These are phyloP conservation scores for Pichia eremophila DNA, from an alignment of 805 yeast species.

Conservation along the genomic window DNA sequence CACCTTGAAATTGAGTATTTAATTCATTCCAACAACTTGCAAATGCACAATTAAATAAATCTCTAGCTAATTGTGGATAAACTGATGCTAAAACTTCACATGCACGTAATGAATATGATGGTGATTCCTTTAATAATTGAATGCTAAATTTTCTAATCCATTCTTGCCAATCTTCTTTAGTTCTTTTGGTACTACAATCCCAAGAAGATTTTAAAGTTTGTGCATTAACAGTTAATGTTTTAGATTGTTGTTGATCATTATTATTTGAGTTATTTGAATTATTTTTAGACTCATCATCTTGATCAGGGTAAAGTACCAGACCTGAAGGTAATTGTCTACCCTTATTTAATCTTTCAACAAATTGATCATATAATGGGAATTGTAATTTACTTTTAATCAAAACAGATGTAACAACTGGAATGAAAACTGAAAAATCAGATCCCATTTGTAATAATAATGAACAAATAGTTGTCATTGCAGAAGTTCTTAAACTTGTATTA, in stretches of 20 bases:
- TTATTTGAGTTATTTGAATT: conserved; percentile 44
- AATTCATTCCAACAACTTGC: conserved; percentile 93
- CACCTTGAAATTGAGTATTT: conserved; percentile 82
- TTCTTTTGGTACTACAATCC: conserved; percentile 84
- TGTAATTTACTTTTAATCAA: conserved; percentile 55
- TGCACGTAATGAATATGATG: conserved; percentile 89
- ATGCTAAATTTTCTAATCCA: conserved; percentile 87
- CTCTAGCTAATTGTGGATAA: conserved; percentile 80
- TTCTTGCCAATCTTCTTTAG: conserved; percentile 96
- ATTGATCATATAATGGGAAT: conserved; percentile 67
- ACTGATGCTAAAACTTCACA: conserved; percentile 85
- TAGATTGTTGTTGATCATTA: conserved; percentile 52
- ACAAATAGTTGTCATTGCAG: conserved; percentile 73
- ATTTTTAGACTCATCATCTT: conserved; percentile 16
- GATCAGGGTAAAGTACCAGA: conserved; percentile 57
- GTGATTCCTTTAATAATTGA: conserved; percentile 81
- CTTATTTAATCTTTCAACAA: conserved; percentile 66
- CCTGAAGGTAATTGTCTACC: conserved; percentile 83
- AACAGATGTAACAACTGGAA: conserved; percentile 70
- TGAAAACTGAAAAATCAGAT: conserved; percentile 71
- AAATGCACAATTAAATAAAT: conserved; percentile 87
- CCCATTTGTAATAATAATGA: conserved; percentile 74
- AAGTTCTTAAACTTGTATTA: conserved; percentile 48
- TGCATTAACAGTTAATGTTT: conserved; percentile 64
- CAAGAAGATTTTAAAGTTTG: conserved; percentile 69